Conservation (phyloP, 2,329 filamentous ascomycete species). For the Penicillium sp. region DNA sequence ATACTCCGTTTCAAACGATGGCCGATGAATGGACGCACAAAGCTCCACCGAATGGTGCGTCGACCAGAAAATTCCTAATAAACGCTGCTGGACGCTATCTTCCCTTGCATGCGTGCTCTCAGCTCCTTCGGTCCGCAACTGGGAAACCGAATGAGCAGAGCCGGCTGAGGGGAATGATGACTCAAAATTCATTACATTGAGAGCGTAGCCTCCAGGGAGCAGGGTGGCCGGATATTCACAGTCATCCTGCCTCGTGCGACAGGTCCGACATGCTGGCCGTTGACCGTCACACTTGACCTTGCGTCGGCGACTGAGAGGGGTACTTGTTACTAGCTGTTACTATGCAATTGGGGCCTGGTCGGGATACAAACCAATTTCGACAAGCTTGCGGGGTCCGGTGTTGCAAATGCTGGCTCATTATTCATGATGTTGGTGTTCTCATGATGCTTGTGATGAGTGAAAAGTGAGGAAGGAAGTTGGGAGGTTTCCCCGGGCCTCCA, state of each 20-base stretch:
- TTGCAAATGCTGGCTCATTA: neutral
- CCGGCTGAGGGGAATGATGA: neutral
- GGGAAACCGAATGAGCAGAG: neutral
- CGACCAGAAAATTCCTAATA: neutral
- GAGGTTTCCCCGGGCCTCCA: too few species aligned
- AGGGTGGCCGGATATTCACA: neutral
- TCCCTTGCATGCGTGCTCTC: neutral
- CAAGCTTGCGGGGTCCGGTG: neutral
- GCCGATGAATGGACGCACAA: neutral
- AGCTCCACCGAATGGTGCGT: neutral
- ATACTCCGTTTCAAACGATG: conserved; percentile 1
- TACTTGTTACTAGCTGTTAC: neutral
- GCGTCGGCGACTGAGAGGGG: neutral
- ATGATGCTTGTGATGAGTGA: too few species aligned
- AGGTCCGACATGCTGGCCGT: neutral
- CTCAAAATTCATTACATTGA: neutral
- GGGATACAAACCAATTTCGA: conserved; percentile 1
- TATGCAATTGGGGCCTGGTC: neutral
- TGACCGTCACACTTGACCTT: neutral
- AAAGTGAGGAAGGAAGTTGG: too few species aligned
- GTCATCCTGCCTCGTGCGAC: neutral
- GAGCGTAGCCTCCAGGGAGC: neutral
- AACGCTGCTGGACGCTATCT: neutral
- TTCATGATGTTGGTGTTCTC: neutral
- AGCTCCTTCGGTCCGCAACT: neutral